Base-by-base conservation (phyloP, 345 rosid species). In the Populus davidiana region DNA sequence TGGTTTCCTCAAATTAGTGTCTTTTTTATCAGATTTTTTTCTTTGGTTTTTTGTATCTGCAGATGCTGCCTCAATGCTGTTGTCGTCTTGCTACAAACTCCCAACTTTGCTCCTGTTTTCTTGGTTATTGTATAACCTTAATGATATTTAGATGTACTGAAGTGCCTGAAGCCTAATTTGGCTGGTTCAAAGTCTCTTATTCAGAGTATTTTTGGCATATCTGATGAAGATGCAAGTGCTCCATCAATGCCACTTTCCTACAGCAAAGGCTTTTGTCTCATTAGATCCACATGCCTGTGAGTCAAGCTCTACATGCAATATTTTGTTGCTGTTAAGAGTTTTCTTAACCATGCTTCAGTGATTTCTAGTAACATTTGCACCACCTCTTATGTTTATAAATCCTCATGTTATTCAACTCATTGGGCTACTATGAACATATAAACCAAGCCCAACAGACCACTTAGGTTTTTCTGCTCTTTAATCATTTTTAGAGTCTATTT, bases 261-360 rank as follows among this genome's bases (percentile, higher is more conserved):
- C 73, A 71, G 86, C 76, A 80, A 67, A 67, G 86, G 68, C 31
- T 84, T 73, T 78, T 83, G 86, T 78, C 83, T 77, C 36, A 41
- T 23, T 75, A 88, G 85, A 82, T 89, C 97, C 72, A 44, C 88
- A 76, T 92, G 97, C 87, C 81, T 88, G 98, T 94, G 86, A 93
- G 98, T 85, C 80, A 64, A 49, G 67, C 69, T 61, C 66, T 54
- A 23, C 27, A 35, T 68, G 35, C 11, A 64, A 49, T 35, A 50
- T 20, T 39, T 31, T 66, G n/a, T 56, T 39, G 47, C 5, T 49
- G 14, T 35, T 27, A 16, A 27, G 12, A 75, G 11, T 54, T 61
- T 71, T 52, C 13, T 41, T 29, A 25, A 16, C 44, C 49, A 67
- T 21, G 9, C 63, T 43, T 39, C n/a, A 47, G 29, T 75, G 50